Evolutionary conservation across 2,329 filamentous ascomycete species (phyloP).

Genomic region (Aspergillus ruber): DNA sequence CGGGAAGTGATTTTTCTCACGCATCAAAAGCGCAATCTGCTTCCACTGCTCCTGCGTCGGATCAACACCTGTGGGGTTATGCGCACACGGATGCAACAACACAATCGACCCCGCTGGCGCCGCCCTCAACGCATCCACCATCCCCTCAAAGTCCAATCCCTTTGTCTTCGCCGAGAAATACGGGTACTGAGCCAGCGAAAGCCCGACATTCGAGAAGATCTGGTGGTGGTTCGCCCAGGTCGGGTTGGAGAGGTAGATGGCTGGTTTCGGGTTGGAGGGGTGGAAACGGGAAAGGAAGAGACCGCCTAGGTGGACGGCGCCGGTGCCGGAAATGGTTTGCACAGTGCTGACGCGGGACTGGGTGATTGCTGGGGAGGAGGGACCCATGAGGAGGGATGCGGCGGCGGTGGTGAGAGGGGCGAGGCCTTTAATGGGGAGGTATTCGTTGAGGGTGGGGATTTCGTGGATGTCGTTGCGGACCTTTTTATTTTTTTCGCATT

Average conservation of each 20-base stretch:
- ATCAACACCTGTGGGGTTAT: conserved; percentile 97
- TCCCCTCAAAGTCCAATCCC: conserved; percentile 85
- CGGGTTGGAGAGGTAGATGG: conserved; percentile 82
- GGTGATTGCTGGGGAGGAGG: conserved; percentile 69
- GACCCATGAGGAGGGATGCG: conserved; percentile 80
- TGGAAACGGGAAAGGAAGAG: conserved; percentile 95
- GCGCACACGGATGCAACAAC: conserved; percentile 88
- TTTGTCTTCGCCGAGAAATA: conserved; percentile 89
- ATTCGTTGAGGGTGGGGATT: conserved; percentile 91
- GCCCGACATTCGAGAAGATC: conserved; percentile 86
- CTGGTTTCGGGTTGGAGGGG: conserved; percentile 48
- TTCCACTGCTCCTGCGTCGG: conserved; percentile 92
- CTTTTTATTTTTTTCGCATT: conserved; percentile 40
- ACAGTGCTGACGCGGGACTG: conserved; percentile 78
- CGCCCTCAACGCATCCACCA: conserved; percentile 63
- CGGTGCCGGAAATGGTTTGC: conserved; percentile 96
- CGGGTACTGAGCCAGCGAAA: conserved; percentile 75
- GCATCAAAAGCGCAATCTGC: conserved; percentile 72
- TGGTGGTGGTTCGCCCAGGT: conserved; percentile 99
- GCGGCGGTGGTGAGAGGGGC: conserved; percentile 80
- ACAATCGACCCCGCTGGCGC: conserved; percentile 79
- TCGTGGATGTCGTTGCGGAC: conserved; percentile 83
- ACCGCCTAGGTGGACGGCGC: conserved; percentile 85
- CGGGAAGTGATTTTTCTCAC: conserved; percentile 77
- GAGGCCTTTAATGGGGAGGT: conserved; percentile 90